Percentiles rank a stretch among this genome's conserved stretches.
Conservation (phyloP, 1,284 basidiomycete species). For the Ceraceosorus bombacis region DNA sequence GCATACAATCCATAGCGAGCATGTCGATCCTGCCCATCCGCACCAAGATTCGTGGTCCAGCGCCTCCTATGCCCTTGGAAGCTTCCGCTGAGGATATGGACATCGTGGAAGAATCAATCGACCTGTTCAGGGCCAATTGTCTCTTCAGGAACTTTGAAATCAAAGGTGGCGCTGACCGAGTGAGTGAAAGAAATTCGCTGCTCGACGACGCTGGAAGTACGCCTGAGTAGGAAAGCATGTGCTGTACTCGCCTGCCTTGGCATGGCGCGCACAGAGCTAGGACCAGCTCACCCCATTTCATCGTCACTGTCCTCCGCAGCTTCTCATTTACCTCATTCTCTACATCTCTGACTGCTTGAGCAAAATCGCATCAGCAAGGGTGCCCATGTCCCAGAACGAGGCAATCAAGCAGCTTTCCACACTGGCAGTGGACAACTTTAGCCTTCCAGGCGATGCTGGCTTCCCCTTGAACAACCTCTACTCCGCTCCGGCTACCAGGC, state of each 20-base stretch:
- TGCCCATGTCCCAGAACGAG: conserved; percentile 57
- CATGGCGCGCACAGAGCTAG: too few relatives aligned
- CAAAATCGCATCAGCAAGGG: conserved; percentile 36
- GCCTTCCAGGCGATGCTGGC: conserved; percentile 89
- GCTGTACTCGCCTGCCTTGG: too few relatives aligned
- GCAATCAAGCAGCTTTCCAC: conserved; percentile 82
- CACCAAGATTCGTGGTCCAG: conserved; percentile 82
- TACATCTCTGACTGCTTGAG: conserved; percentile 95
- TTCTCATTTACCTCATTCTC: conserved; percentile 93
- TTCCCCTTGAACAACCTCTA: conserved; percentile 92
- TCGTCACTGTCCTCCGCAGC: conserved; percentile 2
- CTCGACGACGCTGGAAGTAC: neutral
- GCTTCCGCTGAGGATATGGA: conserved; percentile 67
- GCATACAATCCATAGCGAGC: conserved; percentile 78
- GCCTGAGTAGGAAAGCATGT: too few relatives aligned
- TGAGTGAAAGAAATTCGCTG: conserved; percentile 5
- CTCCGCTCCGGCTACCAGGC: conserved; percentile 65
- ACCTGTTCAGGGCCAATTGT: conserved; percentile 96
- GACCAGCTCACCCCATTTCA: too few relatives aligned
- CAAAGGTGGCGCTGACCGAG: conserved; percentile 88
- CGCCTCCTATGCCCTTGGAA: conserved; percentile 54
- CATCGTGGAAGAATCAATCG: conserved; percentile 91
- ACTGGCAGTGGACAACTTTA: conserved; percentile 76
- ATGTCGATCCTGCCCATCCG: conserved; percentile 83
- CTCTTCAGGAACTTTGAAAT: conserved; percentile 99